A percentile compares a stretch with the other conserved stretches of the same genome.
phyloP scores from a whole-genome alignment of 176 grass and related monocot genomes.

The Carex parvula region DNA sequence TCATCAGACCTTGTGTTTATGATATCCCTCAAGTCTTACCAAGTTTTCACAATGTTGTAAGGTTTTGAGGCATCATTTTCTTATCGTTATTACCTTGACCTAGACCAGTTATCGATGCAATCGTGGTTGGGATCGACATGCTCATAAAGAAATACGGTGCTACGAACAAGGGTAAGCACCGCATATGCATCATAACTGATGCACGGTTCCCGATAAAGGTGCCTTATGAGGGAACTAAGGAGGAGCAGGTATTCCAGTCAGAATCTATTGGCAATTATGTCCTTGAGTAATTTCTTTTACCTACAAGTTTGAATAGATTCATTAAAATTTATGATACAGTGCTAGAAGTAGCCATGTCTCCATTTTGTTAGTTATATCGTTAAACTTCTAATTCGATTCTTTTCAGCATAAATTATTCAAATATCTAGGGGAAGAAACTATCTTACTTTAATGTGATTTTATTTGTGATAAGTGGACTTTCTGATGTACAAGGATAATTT shows the following conservation, averaged over 20 bases:
- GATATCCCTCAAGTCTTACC: background rate
- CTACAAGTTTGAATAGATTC: background rate
- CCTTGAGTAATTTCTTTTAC: background rate
- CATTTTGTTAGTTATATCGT: background rate
- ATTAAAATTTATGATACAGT: background rate
- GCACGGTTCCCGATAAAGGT: constrained; percentile 67
- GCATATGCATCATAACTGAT: constrained; percentile 78
- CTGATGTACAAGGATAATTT: background rate
- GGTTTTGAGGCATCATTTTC: background rate
- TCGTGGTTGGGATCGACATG: constrained; percentile 97
- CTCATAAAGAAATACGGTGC: constrained; percentile 74
- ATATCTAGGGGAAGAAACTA: background rate
- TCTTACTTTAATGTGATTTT: background rate
- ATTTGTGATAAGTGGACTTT: background rate
- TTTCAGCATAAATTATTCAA: background rate
- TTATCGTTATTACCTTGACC: constrained; percentile 60
- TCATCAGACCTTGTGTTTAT: background rate
- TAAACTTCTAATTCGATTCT: background rate
- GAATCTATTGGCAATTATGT: background rate
- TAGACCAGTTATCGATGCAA: constrained; percentile 75
- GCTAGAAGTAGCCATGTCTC: background rate
- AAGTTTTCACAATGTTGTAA: constrained; percentile 1
- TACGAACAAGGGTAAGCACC: constrained; percentile 55
- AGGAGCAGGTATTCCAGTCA: constrained; percentile 40
- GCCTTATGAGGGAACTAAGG: constrained; percentile 79